Evolutionary conservation across 2,329 filamentous ascomycete species (phyloP).

Genomic region (Neonectria coccinea): DNA sequence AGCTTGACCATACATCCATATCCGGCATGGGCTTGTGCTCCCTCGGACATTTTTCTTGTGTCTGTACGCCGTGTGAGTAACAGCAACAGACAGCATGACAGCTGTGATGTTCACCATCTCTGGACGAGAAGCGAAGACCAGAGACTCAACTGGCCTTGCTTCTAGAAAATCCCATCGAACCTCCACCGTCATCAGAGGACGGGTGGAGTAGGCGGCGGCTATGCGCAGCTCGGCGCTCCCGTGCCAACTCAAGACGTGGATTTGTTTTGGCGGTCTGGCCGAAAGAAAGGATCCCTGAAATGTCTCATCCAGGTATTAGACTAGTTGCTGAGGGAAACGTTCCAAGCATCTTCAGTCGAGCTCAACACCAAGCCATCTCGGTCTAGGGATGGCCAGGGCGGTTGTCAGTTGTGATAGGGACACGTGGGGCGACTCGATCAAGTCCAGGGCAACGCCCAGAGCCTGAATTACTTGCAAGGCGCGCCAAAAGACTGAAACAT

Average conservation of each 20-base stretch:
- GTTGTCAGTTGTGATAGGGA: conserved; percentile 41
- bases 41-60: conserved; percentile 54
- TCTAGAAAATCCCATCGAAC: conserved; percentile 37
- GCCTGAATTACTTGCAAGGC: neutral
- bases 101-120: conserved; percentile 26
- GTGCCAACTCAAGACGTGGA: conserved; percentile 16
- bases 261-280: conserved; percentile 24
- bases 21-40: conserved; percentile 49
- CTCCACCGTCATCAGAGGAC: conserved; percentile 25
- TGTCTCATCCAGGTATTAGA: conserved; percentile 15
- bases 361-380: conserved; percentile 28
- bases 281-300: conserved; percentile 3
- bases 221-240: conserved; percentile 34
- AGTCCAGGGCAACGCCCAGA: neutral
- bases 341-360: conserved; percentile 23
- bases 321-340: conserved; percentile 15
- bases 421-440: conserved; percentile 44
- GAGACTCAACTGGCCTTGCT: conserved; percentile 27
- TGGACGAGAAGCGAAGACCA: conserved; percentile 15
- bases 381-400: neutral
- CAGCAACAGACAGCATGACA: conserved; percentile 43
- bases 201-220: conserved; percentile 37
- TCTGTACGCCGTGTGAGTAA: conserved; percentile 56
- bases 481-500: conserved; percentile 26
- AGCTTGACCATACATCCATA: conserved; percentile 33